Conservation (phyloP, 495 filamentous ascomycete genomes). For the Tuber melanosporum region DNA sequence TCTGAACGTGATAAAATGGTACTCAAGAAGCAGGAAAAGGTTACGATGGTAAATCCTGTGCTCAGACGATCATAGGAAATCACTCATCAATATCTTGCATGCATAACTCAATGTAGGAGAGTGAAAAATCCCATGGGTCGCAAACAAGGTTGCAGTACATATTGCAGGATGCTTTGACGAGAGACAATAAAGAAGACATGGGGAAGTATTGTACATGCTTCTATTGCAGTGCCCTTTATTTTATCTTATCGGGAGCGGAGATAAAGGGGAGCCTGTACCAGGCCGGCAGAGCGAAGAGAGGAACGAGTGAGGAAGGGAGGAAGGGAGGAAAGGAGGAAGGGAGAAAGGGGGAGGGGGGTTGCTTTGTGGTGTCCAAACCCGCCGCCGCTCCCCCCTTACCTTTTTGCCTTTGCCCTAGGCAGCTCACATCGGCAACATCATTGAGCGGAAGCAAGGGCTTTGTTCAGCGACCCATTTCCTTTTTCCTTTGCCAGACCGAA, state of each 20-base stretch:
- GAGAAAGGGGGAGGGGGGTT: conserved; percentile 16
- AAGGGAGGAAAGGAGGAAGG: conserved; percentile 5
- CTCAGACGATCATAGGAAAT: conserved; percentile 10
- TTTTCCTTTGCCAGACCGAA: conserved; percentile 22
- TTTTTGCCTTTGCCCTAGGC: conserved; percentile 10
- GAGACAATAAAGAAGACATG: conserved; percentile 39
- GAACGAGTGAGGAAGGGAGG: conserved; percentile 7
- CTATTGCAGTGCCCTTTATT: conserved; percentile 28
- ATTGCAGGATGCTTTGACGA: conserved; percentile 38
- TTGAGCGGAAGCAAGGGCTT: conserved; percentile 37
- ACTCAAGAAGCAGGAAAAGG: not conserved
- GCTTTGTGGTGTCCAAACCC: conserved; percentile 21
- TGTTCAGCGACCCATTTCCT: conserved; percentile 27
- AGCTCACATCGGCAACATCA: conserved; percentile 27
- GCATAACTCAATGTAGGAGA: conserved; percentile 15
- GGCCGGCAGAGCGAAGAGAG: conserved; percentile 21
- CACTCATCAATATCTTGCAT: conserved; percentile 24
- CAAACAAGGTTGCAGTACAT: conserved; percentile 41
- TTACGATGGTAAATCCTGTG: not conserved
- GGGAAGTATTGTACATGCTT: conserved; percentile 37
- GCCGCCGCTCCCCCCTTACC: not conserved
- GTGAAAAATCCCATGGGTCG: conserved; percentile 21
- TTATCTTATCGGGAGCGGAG: conserved; percentile 19
- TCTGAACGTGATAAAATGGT: not conserved
- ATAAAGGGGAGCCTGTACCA: conserved; percentile 28